phyloP scores from a whole-genome alignment of 2,329 filamentous ascomycete genomes.

The Penicillium sp. region DNA sequence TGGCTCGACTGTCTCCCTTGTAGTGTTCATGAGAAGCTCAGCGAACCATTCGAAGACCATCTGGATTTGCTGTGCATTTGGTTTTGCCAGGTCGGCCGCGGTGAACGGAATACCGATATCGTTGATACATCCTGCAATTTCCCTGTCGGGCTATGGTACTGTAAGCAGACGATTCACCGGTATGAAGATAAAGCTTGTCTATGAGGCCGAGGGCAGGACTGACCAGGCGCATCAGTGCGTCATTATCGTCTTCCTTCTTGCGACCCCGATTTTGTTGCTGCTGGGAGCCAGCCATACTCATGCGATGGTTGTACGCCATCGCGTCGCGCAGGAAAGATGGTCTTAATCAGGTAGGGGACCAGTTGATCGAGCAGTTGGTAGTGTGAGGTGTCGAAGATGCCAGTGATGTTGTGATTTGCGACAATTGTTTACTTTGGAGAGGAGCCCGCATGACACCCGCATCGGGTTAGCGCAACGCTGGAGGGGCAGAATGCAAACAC shows the following conservation, averaged over 20 bases:
- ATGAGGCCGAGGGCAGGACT: slow-evolving; percentile 15
- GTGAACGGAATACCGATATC: slow-evolving; percentile 93
- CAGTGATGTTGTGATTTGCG: slow-evolving; percentile 25
- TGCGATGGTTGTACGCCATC: slow-evolving; percentile 53
- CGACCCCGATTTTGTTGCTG: slow-evolving; percentile 48
- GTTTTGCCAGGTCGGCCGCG: slow-evolving; percentile 83
- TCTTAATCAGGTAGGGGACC: not conserved
- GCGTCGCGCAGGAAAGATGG: slow-evolving; percentile 8
- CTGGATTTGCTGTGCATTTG: slow-evolving; percentile 90
- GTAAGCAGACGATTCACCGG: slow-evolving; percentile 7
- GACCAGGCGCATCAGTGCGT: slow-evolving; percentile 58
- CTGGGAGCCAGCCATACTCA: slow-evolving; percentile 48
- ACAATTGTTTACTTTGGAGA: slow-evolving; percentile 37
- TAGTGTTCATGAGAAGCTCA: slow-evolving; percentile 88
- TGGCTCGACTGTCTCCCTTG: slow-evolving; percentile 87
- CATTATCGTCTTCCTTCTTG: slow-evolving; percentile 58
- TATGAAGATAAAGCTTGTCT: too few species aligned
- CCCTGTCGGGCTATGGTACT: slow-evolving; percentile 57
- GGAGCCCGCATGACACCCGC: slow-evolving; percentile 22
- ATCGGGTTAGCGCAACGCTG: slow-evolving; percentile 29
- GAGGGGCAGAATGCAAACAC: slow-evolving; percentile 37
- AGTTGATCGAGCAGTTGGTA: slow-evolving; percentile 7
- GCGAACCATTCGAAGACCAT: slow-evolving; percentile 98
- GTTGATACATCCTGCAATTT: slow-evolving; percentile 95
- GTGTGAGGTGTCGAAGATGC: slow-evolving; percentile 5